Evolutionary conservation across 108 stramenopile genomes (phyloP).

Genomic region (Skeletonema marinoi): DNA sequence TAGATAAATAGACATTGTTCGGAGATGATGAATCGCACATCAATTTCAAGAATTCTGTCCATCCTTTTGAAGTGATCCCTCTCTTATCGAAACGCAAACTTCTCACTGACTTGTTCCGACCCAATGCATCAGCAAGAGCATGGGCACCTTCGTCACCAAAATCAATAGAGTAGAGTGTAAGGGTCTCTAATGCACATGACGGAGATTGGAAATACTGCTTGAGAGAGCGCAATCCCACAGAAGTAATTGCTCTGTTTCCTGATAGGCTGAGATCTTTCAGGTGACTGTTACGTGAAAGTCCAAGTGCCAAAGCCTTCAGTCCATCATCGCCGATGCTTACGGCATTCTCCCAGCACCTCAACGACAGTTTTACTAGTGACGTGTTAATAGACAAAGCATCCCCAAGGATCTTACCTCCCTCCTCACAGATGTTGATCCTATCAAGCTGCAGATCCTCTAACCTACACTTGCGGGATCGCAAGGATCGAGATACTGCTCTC

Average conservation of each 20-base stretch:
- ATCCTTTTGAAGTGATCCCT: not conserved
- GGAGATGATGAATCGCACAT: not conserved
- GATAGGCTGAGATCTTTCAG: not conserved
- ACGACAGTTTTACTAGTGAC: not conserved
- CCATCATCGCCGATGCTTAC: not conserved
- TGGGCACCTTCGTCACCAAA: not conserved
- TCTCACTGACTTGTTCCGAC: not conserved
- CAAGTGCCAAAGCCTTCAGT: not conserved
- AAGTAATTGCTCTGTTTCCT: not conserved
- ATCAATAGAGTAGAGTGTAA: not conserved
- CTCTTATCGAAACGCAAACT: not conserved
- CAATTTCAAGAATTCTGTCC: not conserved
- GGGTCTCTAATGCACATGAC: not conserved
- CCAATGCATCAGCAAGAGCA: not conserved
- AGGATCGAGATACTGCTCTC: not conserved
- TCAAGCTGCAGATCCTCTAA: not conserved
- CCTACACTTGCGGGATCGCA: not conserved
- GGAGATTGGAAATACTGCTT: not conserved
- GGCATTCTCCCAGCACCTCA: not conserved
- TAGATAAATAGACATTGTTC: not conserved
- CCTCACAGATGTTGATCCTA: not conserved
- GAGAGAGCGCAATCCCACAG: not conserved
- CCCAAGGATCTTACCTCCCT: not conserved
- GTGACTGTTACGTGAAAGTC: not conserved
- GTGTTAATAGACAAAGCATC: not conserved